Conservation (phyloP, 2,329 filamentous ascomycete genomes). For the Fusarium algeriense region DNA sequence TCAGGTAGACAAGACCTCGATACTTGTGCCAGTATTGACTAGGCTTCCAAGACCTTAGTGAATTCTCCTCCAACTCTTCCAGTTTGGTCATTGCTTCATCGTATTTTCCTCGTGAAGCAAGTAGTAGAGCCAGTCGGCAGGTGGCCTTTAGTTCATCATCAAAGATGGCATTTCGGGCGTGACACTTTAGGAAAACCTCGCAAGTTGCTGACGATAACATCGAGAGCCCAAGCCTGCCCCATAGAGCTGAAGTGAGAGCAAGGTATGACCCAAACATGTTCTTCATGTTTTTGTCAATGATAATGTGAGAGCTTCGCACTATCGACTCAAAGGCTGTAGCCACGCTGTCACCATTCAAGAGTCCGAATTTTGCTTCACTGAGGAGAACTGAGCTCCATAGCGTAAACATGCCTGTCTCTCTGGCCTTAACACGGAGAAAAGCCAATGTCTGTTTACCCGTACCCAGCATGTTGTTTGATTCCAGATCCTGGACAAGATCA, state of each 20-base stretch:
- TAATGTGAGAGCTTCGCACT: conserved; percentile 84
- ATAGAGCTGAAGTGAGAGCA: conserved; percentile 78
- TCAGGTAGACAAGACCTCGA: conserved; percentile 74
- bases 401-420: conserved; percentile 86
- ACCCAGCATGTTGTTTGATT: conserved; percentile 79
- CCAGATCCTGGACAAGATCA: conserved; percentile 75
- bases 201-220: conserved; percentile 70
- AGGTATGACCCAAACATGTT: conserved; percentile 80
- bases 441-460: conserved; percentile 84
- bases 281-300: conserved; percentile 80
- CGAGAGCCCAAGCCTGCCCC: conserved; percentile 77
- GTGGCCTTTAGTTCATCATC: conserved; percentile 84
- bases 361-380: conserved; percentile 84
- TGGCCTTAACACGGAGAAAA: conserved; percentile 87
- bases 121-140: conserved; percentile 73
- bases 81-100: conserved; percentile 68
- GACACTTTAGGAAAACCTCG: conserved; percentile 81
- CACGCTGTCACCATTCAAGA: conserved; percentile 77
- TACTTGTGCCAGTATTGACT: conserved; percentile 80
- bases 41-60: conserved; percentile 79
- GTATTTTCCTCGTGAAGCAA: conserved; percentile 77
- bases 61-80: conserved; percentile 65
- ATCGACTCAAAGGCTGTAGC: conserved; percentile 79
- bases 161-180: conserved; percentile 68
- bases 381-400: conserved; percentile 86